Conservation (phyloP, 106 monocot species). For the Platanthera guangdongensis region DNA sequence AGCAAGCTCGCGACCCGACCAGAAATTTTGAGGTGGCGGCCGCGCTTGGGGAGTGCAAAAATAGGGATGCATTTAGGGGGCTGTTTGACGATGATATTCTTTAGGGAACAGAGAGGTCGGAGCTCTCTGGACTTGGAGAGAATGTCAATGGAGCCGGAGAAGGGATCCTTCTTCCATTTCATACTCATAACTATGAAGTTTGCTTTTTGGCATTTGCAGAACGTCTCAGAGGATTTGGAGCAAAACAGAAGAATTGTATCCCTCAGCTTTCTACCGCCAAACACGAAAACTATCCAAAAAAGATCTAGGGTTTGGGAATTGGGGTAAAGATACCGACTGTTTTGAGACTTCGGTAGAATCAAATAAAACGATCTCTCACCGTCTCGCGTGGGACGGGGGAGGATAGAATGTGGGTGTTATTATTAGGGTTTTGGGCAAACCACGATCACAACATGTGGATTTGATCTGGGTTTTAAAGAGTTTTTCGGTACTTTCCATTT, state of each 20-base stretch:
- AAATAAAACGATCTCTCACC: too few species aligned
- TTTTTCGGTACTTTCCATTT: too few species aligned
- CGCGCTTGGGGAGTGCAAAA: conserved; percentile 52
- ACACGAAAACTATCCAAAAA: not conserved
- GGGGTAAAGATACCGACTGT: too few species aligned
- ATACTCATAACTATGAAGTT: conserved; percentile 44
- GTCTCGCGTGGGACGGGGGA: too few species aligned
- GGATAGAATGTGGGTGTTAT: too few species aligned
- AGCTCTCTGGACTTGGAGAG: conserved; percentile 45
- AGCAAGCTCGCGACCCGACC: conserved; percentile 33
- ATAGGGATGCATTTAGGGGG: conserved; percentile 26
- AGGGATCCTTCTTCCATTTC: conserved; percentile 74
- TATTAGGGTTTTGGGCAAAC: too few species aligned
- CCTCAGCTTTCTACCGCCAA: not conserved
- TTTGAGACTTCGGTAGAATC: too few species aligned
- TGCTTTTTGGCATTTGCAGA: not conserved
- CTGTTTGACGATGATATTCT: conserved; percentile 30
- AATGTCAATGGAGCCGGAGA: conserved; percentile 36
- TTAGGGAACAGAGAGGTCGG: conserved; percentile 35
- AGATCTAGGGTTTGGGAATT: too few species aligned
- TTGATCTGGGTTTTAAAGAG: too few species aligned
- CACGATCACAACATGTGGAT: too few species aligned
- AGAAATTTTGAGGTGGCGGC: conserved; percentile 29
- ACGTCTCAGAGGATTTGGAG: not conserved
- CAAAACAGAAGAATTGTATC: not conserved